Base-by-base conservation (phyloP, 495 filamentous ascomycete species). In the Xylaria scruposa region DNA sequence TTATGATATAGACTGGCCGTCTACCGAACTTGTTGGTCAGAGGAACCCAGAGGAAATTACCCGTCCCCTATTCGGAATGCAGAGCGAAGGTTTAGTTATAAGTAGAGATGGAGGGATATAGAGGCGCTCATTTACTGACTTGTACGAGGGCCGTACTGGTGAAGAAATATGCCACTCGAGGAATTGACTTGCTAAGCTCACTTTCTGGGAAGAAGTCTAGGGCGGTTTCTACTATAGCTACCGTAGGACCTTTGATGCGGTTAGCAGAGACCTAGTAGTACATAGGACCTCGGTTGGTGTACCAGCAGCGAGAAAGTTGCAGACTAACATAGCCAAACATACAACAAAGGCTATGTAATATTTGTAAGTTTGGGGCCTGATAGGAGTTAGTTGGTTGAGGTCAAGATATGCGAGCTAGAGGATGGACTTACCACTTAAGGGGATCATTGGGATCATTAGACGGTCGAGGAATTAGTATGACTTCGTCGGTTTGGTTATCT, bases 381-480 rank as follows among this genome's bases (percentile, higher is more conserved):
- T 36, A n/a, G 21, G 21, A 17, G 24, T 67, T 40, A 54, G 64
- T 42, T 31, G 9, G 24, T 17, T 15, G 21, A 13, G 29, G n/a
- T 68, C 31, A 46, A 29, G 21, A 59, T 26, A 40, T 19, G 36
- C 15, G 40, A 74, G 21, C 47, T 49, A 24, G n/a, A 49, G 42
- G 17, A 13, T 19, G 19, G 10, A 72, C 68, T 33, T 76, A 82
- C 81, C 81, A 83, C 67, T 89, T 90, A 53, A 91, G 77, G 19
- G 89, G 90, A 75, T 91, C 89, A 72, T 90, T 87, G 4, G 88
- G 89, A 68, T 91, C 88, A 49, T 81, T 76, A 0, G 87, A 90
- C 1, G 89, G 90, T 1, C 84, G 81, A 2, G 90, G 90, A 58
- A 90, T 83, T 40, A 91, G 73, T 44, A 91, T 83, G 67, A 83